Conservation (phyloP, 768 basidiomycete species). For the Tylopilus sp. region DNA sequence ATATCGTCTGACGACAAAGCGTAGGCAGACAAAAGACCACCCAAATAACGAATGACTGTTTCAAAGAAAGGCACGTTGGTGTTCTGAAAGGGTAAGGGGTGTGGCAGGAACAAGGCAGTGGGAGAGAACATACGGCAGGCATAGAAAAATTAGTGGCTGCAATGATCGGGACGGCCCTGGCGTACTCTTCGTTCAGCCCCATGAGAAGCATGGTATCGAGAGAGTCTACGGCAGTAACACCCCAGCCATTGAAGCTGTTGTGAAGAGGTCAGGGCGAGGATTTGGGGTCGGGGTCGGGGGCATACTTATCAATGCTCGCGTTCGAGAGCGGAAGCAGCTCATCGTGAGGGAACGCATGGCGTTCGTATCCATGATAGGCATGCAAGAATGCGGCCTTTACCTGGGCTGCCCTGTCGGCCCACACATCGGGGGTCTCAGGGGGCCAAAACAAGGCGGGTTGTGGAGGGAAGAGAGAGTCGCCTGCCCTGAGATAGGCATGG, state of each 20-base stretch:
- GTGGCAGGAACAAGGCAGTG: not conserved
- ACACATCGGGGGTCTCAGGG: constrained; percentile 34
- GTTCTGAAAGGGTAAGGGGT: constrained; percentile 18
- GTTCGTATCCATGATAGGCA: constrained; percentile 65
- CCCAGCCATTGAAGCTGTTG: constrained; percentile 79
- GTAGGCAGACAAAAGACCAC: constrained; percentile 82
- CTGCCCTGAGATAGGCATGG: constrained; percentile 1
- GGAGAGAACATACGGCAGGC: constrained; percentile 33
- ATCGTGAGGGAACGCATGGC: constrained; percentile 58
- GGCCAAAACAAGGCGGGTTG: constrained; percentile 22
- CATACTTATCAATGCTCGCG: constrained; percentile 48
- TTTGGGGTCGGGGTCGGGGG: not conserved
- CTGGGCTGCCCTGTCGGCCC: constrained; percentile 50
- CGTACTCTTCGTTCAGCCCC: constrained; percentile 69
- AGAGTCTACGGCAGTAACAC: constrained; percentile 73
- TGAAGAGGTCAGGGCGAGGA: not conserved
- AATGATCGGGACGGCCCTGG: constrained; percentile 55
- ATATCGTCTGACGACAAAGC: constrained; percentile 64
- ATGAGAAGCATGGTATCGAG: constrained; percentile 86
- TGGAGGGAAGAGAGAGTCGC: not conserved
- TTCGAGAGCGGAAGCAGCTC: constrained; percentile 58
- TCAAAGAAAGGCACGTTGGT: constrained; percentile 63
- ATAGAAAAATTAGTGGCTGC: constrained; percentile 47
- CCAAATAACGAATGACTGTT: constrained; percentile 87
- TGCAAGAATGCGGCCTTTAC: constrained; percentile 64